These are phyloP conservation scores for Calonectria hongkongensis DNA, from an alignment of 2,329 filamentous ascomycete species.

Conservation along the genomic window DNA sequence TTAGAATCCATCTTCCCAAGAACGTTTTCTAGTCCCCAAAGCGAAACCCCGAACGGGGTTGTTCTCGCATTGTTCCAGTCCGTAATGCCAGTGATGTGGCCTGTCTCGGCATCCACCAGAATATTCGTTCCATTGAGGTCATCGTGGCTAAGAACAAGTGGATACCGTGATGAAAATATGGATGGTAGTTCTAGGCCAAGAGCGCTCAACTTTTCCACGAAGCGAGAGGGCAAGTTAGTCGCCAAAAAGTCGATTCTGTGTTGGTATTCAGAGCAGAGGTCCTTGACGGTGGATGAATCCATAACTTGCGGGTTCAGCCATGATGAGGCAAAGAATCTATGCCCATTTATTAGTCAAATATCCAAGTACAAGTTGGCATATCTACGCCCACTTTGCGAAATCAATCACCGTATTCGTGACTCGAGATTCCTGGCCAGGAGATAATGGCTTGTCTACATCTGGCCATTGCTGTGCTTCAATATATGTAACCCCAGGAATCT, in stretches of 20 bases:
- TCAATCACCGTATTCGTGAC: neutral
- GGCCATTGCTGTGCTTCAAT: neutral
- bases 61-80: constrained; percentile 23
- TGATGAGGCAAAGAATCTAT: constrained; percentile 4
- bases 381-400: neutral
- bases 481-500: neutral
- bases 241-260: neutral
- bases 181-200: neutral
- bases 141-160: constrained; percentile 17
- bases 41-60: constrained; percentile 8
- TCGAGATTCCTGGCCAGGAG: neutral
- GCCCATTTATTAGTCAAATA: neutral
- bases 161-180: constrained; percentile 2
- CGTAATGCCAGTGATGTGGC: constrained; percentile 14
- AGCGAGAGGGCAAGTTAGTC: neutral
- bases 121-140: constrained; percentile 28
- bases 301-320: neutral
- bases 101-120: neutral
- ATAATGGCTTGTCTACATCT: neutral
- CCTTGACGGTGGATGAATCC: neutral
- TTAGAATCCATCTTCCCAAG: constrained; percentile 24
- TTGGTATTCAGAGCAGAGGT: constrained; percentile 2
- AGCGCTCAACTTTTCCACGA: neutral
- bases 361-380: neutral
- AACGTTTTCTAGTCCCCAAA: constrained; percentile 32